Base-by-base conservation (phyloP, 164 flowering plant species). In the Kingdonia uniflora region DNA sequence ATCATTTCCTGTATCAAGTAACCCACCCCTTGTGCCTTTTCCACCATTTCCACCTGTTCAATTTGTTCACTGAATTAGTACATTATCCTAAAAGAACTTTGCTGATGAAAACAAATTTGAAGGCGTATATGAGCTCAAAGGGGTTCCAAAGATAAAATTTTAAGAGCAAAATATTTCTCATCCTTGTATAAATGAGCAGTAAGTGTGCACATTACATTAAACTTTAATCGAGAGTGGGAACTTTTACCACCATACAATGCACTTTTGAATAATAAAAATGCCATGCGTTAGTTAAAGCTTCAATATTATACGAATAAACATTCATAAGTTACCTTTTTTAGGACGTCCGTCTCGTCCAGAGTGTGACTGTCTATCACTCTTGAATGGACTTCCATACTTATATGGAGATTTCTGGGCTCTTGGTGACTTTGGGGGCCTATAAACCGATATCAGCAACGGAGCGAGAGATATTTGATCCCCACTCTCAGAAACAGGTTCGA, bases 1-100 rank as follows among this genome's bases (percentile, higher is more conserved):
- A 47, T 33, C 65, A 37, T 67, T 79, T 17, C 67, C 82, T n/a
- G 69, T 66, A 26, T 83, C 85, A 50, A 83, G 76, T 23, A 79
- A 63, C 25, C 81, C 83, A 49, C 87, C 95, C 85, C 85, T 79
- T 5, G 80, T 80, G 37, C 85, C 90, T 68, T 81, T 83, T 37
- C 82, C 85, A 16, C 85, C 90, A 59, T 65, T 68, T 11, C 85
- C 90, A 55, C 78, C 95, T 85, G 76, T 53, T 46, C 5, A 45
- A 10, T 48, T 10, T 15, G 25, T 8, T 14, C 4, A 14, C 8
- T 8, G 19, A 1, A 26, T 6, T 14, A 24, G 15, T 1, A 49
- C 39, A 26, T 45, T 13, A 26, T 19, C 12, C 29, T 21, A 10
- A 25, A 15, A 15, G 14, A 39, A 11, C 47, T 13, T 43, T 10